These are phyloP conservation scores for Boletellus emodensis DNA, from an alignment of 768 basidiomycete genomes.

Conservation along the genomic window DNA sequence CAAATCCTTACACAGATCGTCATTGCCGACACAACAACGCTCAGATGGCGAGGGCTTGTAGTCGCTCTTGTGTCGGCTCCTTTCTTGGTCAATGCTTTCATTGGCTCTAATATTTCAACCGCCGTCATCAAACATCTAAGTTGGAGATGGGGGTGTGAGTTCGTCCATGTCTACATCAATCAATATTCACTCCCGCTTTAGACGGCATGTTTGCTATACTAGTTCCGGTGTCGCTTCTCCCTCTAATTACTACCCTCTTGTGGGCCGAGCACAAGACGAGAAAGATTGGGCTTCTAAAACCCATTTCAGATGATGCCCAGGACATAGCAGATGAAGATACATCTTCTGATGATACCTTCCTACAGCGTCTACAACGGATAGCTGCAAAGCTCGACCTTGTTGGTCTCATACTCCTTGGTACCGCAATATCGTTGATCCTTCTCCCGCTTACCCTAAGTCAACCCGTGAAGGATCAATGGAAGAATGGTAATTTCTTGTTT, in stretches of 20 bases:
- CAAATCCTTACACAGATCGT: conserved; percentile 63
- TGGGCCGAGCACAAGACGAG: conserved; percentile 52
- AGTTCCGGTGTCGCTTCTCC: conserved; percentile 45
- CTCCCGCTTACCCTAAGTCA: conserved; percentile 51
- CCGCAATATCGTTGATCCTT: conserved; percentile 48
- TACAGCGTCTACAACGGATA: conserved; percentile 13
- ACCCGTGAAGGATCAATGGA: conserved; percentile 39
- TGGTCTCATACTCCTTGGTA: conserved; percentile 49
- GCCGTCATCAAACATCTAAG: conserved; percentile 40
- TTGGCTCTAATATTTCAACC: conserved; percentile 61
- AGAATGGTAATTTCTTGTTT: conserved; percentile 35
- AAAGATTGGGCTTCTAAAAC: conserved; percentile 32
- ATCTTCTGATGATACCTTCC: background rate
- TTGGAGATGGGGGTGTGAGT: conserved; percentile 72
- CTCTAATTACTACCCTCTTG: conserved; percentile 50
- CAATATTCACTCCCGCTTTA: conserved; percentile 17
- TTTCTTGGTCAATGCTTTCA: conserved; percentile 60
- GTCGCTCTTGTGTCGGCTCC: conserved; percentile 44
- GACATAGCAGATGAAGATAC: background rate
- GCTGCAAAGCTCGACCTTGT: conserved; percentile 43
- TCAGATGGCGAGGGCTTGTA: conserved; percentile 54
- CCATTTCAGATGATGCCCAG: background rate
- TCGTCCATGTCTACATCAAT: background rate
- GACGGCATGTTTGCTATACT: conserved; percentile 59
- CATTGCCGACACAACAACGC: conserved; percentile 58